These are phyloP conservation scores for Penicillium sp. DNA, from an alignment of 2,329 filamentous ascomycete genomes.

Conservation along the genomic window DNA sequence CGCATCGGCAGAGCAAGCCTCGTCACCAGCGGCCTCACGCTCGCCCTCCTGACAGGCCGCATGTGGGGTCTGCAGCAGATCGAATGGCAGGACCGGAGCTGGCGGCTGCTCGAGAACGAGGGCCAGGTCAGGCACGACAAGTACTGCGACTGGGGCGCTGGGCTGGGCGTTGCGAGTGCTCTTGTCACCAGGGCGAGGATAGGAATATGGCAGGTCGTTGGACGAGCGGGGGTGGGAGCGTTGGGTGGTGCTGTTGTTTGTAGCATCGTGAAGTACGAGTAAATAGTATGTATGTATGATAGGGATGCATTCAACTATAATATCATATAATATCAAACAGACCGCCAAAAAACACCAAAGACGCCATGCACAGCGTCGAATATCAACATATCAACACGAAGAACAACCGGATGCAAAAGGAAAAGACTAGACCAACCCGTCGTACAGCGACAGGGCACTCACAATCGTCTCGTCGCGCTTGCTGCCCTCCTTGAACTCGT, in stretches of 20 bases:
- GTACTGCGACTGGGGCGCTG: neutral
- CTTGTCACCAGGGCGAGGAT: neutral
- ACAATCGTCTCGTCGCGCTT: constrained; percentile 99
- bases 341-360: neutral
- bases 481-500: constrained; percentile 98
- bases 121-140: constrained; percentile 43
- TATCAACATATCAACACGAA: neutral
- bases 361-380: too few relatives aligned
- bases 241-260: neutral
- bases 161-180: neutral
- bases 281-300: neutral
- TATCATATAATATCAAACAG: neutral
- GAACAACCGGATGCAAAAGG: neutral
- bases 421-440: constrained; percentile 72
- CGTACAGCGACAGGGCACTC: constrained; percentile 91
- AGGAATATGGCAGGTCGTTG: neutral
- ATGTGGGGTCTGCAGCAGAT: constrained; percentile 58
- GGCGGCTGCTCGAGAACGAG: constrained; percentile 57
- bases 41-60: constrained; percentile 41
- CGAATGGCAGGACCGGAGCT: constrained; percentile 62
- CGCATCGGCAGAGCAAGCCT: constrained; percentile 44
- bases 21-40: constrained; percentile 44
- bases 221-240: neutral
- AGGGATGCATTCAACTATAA: neutral
- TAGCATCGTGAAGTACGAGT: neutral